These are phyloP conservation scores for Phoma sp. DNA, from an alignment of 2,329 filamentous ascomycete genomes.

Conservation along the genomic window DNA sequence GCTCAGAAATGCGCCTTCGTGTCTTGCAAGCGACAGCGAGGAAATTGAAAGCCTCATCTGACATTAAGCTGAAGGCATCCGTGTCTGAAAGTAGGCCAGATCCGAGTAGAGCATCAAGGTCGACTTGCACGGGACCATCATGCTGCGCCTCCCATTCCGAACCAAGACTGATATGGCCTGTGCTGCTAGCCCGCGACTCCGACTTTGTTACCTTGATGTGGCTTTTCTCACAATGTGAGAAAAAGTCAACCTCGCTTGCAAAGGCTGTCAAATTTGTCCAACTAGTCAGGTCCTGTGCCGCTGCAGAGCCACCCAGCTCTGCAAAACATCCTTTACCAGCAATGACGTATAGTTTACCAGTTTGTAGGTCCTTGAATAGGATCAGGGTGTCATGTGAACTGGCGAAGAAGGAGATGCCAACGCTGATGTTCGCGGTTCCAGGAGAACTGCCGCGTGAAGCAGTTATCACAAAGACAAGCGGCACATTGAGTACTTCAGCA, in stretches of 20 bases:
- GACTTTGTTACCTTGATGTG: slow-evolving; percentile 24
- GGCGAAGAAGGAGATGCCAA: slow-evolving; percentile 44
- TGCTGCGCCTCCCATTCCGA: slow-evolving; percentile 29
- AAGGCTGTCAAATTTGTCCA: slow-evolving; percentile 31
- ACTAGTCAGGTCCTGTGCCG: slow-evolving; percentile 23
- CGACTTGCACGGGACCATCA: slow-evolving; percentile 18
- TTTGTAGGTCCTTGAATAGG: slow-evolving; percentile 38
- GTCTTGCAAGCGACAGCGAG: slow-evolving; percentile 42
- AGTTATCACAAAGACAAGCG: slow-evolving; percentile 35
- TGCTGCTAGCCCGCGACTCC: slow-evolving; percentile 17
- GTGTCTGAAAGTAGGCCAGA: slow-evolving; percentile 24
- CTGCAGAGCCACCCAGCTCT: slow-evolving; percentile 21
- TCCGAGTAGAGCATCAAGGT: slow-evolving; percentile 30
- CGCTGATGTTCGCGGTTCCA: slow-evolving; percentile 36
- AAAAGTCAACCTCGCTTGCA: slow-evolving; percentile 24
- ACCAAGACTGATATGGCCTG: slow-evolving; percentile 27
- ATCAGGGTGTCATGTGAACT: slow-evolving; percentile 38
- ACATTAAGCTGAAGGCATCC: slow-evolving; percentile 29
- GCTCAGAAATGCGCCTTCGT: slow-evolving; percentile 27
- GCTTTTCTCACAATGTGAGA: slow-evolving; percentile 20
- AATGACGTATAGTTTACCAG: slow-evolving; percentile 33
- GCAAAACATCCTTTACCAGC: slow-evolving; percentile 43
- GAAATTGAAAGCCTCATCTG: slow-evolving; percentile 37
- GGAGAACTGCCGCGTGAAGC: slow-evolving; percentile 24
- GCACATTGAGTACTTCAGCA: slow-evolving; percentile 24